Base-by-base conservation (phyloP, 1,284 basidiomycete species). In the Lentinus polychrous region DNA sequence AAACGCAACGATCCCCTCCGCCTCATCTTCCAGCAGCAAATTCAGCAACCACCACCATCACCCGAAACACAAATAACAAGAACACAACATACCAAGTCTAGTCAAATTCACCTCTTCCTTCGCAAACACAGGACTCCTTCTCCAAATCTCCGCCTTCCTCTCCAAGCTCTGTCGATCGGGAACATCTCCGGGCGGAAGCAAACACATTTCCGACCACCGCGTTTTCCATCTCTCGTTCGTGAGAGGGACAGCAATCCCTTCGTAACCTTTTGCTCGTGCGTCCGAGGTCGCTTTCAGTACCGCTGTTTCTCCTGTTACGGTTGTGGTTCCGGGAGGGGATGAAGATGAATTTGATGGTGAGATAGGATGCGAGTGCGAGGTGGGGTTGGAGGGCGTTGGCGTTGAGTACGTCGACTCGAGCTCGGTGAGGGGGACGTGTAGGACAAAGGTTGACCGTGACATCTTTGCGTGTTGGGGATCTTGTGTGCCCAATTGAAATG, bases 21-120 rank as follows among this genome's bases (percentile, higher is more conserved):
- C 84, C 64, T 99, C 94, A 64, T 95, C 92, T 92, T 57, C 23
- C 50, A 40, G 22, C 15, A 43, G 14, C n/a, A 37, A 45, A 32
- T 45, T 34, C 15, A 46, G 18, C 8, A 38, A 11, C 35, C 38
- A 31, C n/a, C 4, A 4, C 7, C 35, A 37, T 6, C 12, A 6
- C n/a, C 18, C 35, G 20, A 32, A 45, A n/a, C 38, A 20, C 24
- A 22, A 23, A 39, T 44, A 17, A 14, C 8, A 18, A 40, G 17
- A 33, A 55, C 27, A 31, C 31, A 50, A 73, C 81, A 57, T 58
- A 91, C 93, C 86, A 15, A 95, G 73, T 50, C 86, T 73, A 8
- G 87, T 89, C 43, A 98, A 77, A 51, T 91, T 96, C 51, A 97
- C 86, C 68, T 99, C 96, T 48, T 90, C 86, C 34, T 78, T 71